These are phyloP conservation scores for Kitagawia praeruptora DNA, from an alignment of 129 eudicot species.

Conservation along the genomic window DNA sequence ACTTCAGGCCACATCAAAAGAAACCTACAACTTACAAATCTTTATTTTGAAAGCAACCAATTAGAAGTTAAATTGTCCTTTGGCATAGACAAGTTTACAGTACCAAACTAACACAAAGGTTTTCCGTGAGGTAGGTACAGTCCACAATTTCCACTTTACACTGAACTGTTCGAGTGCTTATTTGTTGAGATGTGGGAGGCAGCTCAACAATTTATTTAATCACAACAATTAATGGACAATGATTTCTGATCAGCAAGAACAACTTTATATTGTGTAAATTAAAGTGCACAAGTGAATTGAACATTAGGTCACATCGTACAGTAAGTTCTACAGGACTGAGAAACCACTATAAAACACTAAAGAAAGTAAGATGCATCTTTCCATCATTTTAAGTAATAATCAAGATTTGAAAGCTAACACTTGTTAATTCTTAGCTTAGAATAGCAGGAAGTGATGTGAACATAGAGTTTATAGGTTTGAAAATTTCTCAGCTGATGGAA, in stretches of 20 bases:
- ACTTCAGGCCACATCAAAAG: constrained; percentile 1
- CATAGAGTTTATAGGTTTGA: neutral
- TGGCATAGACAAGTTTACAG: neutral
- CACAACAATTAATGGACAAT: neutral
- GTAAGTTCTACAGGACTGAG: neutral
- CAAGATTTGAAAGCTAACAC: neutral
- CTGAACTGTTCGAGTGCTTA: neutral
- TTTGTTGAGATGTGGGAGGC: neutral
- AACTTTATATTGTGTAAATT: neutral
- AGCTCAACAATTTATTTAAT: neutral
- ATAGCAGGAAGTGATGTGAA: neutral
- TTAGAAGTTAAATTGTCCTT: neutral
- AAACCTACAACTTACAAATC: neutral
- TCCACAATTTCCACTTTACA: constrained; percentile 6
- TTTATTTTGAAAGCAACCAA: neutral
- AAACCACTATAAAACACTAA: neutral
- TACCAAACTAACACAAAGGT: neutral
- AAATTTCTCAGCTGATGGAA: neutral
- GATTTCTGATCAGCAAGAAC: constrained; percentile 5
- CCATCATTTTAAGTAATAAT: neutral
- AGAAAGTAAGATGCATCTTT: neutral
- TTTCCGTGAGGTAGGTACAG: neutral
- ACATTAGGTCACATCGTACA: constrained; percentile 4
- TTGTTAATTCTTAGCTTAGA: neutral
- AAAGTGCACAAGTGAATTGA: neutral